A percentile compares a stretch with the other conserved stretches of the same genome.
These are phyloP conservation scores for Alternaria sp. DNA, from an alignment of 2,329 filamentous ascomycete genomes.

Conservation along the genomic window DNA sequence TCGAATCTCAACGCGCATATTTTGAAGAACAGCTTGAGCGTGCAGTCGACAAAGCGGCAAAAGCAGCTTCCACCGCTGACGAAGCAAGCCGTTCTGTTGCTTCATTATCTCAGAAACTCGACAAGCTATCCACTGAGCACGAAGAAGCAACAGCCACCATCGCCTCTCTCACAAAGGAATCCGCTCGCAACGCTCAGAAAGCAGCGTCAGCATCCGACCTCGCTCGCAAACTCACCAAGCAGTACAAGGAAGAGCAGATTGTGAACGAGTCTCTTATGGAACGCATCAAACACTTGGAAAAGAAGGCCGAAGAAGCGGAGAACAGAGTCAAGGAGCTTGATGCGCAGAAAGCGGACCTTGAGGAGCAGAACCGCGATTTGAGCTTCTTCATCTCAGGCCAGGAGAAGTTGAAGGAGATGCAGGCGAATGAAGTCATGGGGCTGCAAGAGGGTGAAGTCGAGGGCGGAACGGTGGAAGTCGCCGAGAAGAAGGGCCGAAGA, in stretches of 20 bases:
- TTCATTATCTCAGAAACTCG: conserved; percentile 60
- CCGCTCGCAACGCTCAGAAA: conserved; percentile 63
- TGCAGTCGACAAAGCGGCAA: conserved; percentile 85
- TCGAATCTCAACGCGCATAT: conserved; percentile 91
- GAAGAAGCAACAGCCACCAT: conserved; percentile 64
- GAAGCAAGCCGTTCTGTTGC: conserved; percentile 62
- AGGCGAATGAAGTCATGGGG: conserved; percentile 74
- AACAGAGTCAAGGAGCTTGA: conserved; percentile 52
- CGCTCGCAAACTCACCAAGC: conserved; percentile 76
- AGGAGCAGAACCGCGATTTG: conserved; percentile 87
- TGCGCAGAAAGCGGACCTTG: conserved; percentile 72
- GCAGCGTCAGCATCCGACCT: conserved; percentile 77
- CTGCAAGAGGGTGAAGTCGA: conserved; percentile 69
- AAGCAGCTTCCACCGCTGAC: conserved; percentile 73
- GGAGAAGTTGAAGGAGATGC: conserved; percentile 78
- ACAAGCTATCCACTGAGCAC: conserved; percentile 63
- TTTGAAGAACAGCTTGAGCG: conserved; percentile 93
- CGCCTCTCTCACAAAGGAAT: conserved; percentile 74
- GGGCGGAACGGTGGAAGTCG: conserved; percentile 44
- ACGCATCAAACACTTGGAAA: conserved; percentile 75
- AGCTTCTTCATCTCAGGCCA: conserved; percentile 86
- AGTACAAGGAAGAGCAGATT: conserved; percentile 85
- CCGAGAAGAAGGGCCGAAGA: conserved; percentile 38
- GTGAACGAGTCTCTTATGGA: conserved; percentile 82
- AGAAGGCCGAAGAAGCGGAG: conserved; percentile 65